These are phyloP conservation scores for Ananas comosus DNA, from an alignment of 176 grass and related monocot genomes.

Conservation along the genomic window DNA sequence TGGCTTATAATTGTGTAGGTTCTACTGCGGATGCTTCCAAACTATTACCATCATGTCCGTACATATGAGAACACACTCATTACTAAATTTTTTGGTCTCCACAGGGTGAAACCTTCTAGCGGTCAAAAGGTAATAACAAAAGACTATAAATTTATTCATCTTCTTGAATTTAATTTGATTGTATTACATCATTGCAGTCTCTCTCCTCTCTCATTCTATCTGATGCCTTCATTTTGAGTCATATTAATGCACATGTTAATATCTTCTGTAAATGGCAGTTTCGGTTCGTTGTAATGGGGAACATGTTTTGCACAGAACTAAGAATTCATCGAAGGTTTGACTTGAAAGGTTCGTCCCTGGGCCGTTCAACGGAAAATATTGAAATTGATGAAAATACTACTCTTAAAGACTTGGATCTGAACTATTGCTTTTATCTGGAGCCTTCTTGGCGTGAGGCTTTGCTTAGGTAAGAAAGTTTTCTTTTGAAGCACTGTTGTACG, in stretches of 20 bases:
- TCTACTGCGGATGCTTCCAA: slow-evolving; percentile 90
- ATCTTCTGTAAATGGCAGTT: slow-evolving; percentile 52
- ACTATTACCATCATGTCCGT: slow-evolving; percentile 84
- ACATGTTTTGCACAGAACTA: slow-evolving; percentile 99
- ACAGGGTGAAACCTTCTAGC: slow-evolving; percentile 92
- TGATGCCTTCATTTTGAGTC: neutral
- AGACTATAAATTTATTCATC: slow-evolving; percentile 19
- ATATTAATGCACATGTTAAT: slow-evolving; percentile 13
- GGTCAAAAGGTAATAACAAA: slow-evolving; percentile 76
- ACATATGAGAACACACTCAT: slow-evolving; percentile 99
- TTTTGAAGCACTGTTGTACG: neutral
- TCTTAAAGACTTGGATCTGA: slow-evolving; percentile 94
- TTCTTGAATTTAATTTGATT: neutral
- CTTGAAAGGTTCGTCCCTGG: slow-evolving; percentile 94
- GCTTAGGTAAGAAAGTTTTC: slow-evolving; percentile 52
- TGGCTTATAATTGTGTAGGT: slow-evolving; percentile 51
- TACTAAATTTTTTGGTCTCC: slow-evolving; percentile 99
- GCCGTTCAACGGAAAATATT: slow-evolving; percentile 81
- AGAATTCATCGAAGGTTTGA: slow-evolving; percentile 94
- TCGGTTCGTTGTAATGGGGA: slow-evolving; percentile 98
- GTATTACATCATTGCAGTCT: slow-evolving; percentile 6
- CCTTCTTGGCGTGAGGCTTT: slow-evolving; percentile 93
- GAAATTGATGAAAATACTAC: slow-evolving; percentile 99
- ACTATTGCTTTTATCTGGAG: slow-evolving; percentile 94
- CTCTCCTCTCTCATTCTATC: neutral